Percentiles rank a stretch among this genome's conserved stretches.
phyloP scores from a whole-genome alignment of 2,329 filamentous ascomycete species.

The Aspergillus neotritici region DNA sequence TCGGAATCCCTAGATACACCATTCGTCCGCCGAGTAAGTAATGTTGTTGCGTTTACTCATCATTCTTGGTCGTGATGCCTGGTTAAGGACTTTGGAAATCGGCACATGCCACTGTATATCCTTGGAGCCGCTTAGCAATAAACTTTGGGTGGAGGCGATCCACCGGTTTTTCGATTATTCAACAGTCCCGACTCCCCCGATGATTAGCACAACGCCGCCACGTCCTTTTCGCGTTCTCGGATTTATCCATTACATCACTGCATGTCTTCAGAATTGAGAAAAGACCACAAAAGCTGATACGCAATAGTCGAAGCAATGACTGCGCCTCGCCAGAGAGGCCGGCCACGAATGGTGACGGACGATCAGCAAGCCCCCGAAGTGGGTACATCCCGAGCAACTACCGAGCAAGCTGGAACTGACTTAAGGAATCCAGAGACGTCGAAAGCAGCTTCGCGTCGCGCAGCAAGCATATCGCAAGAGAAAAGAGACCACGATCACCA shows the following conservation, averaged over 20 bases:
- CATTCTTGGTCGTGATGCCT: no score
- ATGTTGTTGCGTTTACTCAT: no score
- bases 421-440: conserved; percentile 19
- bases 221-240: conserved; percentile 2
- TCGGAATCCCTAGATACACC: no score
- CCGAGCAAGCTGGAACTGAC: conserved; percentile 4
- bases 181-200: conserved; percentile 6
- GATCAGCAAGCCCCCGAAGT: conserved; percentile 21
- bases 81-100: no score
- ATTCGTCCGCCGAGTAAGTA: no score
- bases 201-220: conserved; percentile 1
- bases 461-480: conserved; percentile 23
- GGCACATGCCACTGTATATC: no score
- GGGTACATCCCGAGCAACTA: conserved; percentile 3
- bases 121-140: no score
- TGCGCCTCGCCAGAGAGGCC: conserved; percentile 20
- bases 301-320: conserved; percentile 7
- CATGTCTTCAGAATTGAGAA: background rate
- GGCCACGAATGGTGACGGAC: conserved; percentile 17
- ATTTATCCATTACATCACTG: conserved; percentile 12
- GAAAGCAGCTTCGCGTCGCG: conserved; percentile 22
- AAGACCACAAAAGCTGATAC: background rate
- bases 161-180: conserved; percentile 15
- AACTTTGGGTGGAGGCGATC: conserved; percentile 1
- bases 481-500: conserved; percentile 22